Base-by-base conservation (phyloP, 805 yeast species). In the Hanseniaspora taiwanica region DNA sequence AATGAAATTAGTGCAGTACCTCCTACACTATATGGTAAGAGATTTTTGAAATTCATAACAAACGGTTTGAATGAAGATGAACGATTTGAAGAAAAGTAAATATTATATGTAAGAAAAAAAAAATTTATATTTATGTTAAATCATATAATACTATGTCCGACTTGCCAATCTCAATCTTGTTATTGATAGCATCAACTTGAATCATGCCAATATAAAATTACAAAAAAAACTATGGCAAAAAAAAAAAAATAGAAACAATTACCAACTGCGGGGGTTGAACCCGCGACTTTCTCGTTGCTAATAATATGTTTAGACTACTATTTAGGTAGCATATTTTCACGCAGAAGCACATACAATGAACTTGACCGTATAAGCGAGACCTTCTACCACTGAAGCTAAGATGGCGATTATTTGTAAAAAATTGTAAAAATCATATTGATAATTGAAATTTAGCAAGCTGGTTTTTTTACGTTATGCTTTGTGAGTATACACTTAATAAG, bases 1-100 rank as follows among this genome's bases (percentile, higher is more conserved):
- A 69, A 69, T 35, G 71, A 78, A 3, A 77, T 93, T 2, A 82
- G 94, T 48, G 93, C 98, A 0, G 68, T 91, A 10, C 97, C 99
- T 0, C 87, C 97, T 0, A 52, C 53, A 5, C 97, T 87, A 50
- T 91, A 91, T 53, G 96, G 96, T 7, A 79, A 80, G 42, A 68
- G 99, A 51, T 87, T 91, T 55, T 65, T 79, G 44, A 65, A 67
- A 16, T 91, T 91, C 55, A 76, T 40, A 39, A 24, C 29, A 17
- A 24, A 36, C 18, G 32, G 27, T 19, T n/a, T 27, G 13, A 34
- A 23, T 6, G n/a, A 20, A 34, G 19, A 27, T 3, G 17, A 6
- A 20, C 10, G n/a, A 37, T 4, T 14, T 10, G 25, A 34, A 23
- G 9, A 25, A 14, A 19, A 16, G 19, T 9, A 34, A 23, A 18